Conservation (phyloP, 2,329 filamentous ascomycete genomes). For the Ascochyta koolunga region DNA sequence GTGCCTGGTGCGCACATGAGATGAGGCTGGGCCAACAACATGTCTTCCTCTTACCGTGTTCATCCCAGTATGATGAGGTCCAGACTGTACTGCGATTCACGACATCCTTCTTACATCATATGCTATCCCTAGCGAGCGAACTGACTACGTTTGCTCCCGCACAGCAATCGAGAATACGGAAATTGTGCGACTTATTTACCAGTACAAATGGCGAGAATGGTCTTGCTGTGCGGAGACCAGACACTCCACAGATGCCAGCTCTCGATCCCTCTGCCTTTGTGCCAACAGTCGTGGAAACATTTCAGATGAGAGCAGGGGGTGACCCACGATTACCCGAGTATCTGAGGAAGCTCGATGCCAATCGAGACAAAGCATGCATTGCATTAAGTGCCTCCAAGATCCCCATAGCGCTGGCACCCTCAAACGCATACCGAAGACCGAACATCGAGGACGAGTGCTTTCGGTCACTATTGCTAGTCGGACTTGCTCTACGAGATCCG, state of each 20-base stretch:
- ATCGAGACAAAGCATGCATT: conserved; percentile 53
- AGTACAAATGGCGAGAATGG: conserved; percentile 8
- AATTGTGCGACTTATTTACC: conserved; percentile 31
- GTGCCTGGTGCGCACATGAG: conserved; percentile 55
- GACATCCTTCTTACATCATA: conserved; percentile 49
- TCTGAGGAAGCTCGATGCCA: conserved; percentile 49
- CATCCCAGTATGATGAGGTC: conserved; percentile 26
- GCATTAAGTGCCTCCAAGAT: conserved; percentile 49
- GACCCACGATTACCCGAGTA: conserved; percentile 50
- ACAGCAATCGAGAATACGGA: conserved; percentile 25
- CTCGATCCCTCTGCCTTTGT: conserved; percentile 19
- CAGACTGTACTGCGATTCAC: conserved; percentile 48
- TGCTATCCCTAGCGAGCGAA: conserved; percentile 46
- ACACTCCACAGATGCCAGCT: conserved; percentile 18
- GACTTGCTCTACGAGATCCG: conserved; percentile 50
- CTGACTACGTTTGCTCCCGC: conserved; percentile 16
- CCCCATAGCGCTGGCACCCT: conserved; percentile 45
- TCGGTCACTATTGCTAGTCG: conserved; percentile 49
- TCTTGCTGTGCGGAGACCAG: conserved; percentile 21
- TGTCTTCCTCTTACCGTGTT: conserved; percentile 51
- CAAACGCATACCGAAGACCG: conserved; percentile 36
- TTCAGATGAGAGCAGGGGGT: conserved; percentile 51
- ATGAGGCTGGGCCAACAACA: conserved; percentile 50
- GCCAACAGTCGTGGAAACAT: conserved; percentile 44
- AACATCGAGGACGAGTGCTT: conserved; percentile 50